Evolutionary conservation across 1,284 basidiomycete genomes (phyloP).

Genomic region (Malassezia pachydermatis): DNA sequence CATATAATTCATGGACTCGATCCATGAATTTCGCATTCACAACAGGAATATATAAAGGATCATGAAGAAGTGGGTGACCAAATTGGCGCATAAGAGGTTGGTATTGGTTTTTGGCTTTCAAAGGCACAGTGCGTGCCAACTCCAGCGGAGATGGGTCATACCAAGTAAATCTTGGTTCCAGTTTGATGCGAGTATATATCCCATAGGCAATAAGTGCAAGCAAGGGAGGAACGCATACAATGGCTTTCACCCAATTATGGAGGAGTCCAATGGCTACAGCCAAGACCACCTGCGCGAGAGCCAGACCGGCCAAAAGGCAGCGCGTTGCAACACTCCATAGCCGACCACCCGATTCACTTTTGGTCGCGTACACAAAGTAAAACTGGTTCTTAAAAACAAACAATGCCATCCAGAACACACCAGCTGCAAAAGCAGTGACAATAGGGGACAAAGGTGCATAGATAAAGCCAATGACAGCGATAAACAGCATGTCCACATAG

Average conservation of each 20-base stretch:
- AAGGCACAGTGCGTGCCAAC: no score
- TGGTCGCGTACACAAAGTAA: constrained; percentile 46
- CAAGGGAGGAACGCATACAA: constrained; percentile 38
- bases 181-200: constrained; percentile 33
- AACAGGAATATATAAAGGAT: constrained; percentile 40
- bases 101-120: no score
- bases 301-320: constrained; percentile 38
- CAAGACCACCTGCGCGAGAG: constrained; percentile 45
- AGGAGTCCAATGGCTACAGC: constrained; percentile 32
- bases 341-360: constrained; percentile 46
- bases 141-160: constrained; percentile 41
- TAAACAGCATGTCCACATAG: constrained; percentile 52
- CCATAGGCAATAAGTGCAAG: constrained; percentile 38
- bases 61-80: constrained; percentile 42
- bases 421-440: constrained; percentile 33
- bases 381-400: constrained; percentile 48
- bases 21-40: constrained; percentile 40
- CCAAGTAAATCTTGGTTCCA: constrained; percentile 40
- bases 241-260: constrained; percentile 28
- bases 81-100: constrained; percentile 40
- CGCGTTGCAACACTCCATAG: constrained; percentile 44
- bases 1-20: constrained; percentile 34
- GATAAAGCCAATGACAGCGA: constrained; percentile 39
- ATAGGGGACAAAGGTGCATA: constrained; percentile 41
- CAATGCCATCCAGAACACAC: constrained; percentile 32